Evolutionary conservation across 2,329 filamentous ascomycete species (phyloP), one percentile per base, ranked within the genome.

Genomic region (Penicillium sp.): DNA sequence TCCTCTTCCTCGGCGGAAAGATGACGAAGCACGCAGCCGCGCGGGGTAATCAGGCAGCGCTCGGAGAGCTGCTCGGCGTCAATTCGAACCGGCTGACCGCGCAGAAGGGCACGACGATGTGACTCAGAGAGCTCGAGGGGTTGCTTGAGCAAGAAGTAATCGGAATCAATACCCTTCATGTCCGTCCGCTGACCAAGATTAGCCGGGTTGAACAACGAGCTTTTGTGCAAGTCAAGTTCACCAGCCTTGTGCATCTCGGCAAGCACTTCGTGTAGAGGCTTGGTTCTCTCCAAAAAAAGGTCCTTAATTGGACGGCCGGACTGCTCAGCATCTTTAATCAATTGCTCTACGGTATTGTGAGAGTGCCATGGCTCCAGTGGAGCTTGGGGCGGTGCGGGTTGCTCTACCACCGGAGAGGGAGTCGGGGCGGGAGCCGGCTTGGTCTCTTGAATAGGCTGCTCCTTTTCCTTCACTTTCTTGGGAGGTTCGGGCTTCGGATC

Each of bases 1-100:
- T 80, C 75, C 61, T 80, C 79, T 65, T 82, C 80, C n/a, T 80
- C 78, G 2, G 70, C 63, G 4, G 76, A 76, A 13, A 83, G 66
- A 64, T 82, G 79, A 46, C 76, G 76, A 26, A 82, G 69, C 4
- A 81, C 74, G 56, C 75, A 77, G 2, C 80, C 80, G 26, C 75
- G 73, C 13, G 81, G 80, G 11, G 77, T 81, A 55, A 82, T 78
- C 28, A 82, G 67, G 55, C 77, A 78, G 38, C 77, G 74, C 30
- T 75, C 70, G 55, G 80, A 78, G n/a, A 80, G 67, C 43, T 72
- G 65, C 35, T 75, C 72, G 11, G 68, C 63, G 14, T 77, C 75
- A 40, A 80, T 66, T 28, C 75, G 75, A 42, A 82, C 70, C 4
- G 78, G 72, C 60, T 80, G 73, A 25, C 80, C 80, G 30, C 75